Evolutionary conservation across 441 rosid genomes (phyloP).

Genomic region (Erodium texanum): DNA sequence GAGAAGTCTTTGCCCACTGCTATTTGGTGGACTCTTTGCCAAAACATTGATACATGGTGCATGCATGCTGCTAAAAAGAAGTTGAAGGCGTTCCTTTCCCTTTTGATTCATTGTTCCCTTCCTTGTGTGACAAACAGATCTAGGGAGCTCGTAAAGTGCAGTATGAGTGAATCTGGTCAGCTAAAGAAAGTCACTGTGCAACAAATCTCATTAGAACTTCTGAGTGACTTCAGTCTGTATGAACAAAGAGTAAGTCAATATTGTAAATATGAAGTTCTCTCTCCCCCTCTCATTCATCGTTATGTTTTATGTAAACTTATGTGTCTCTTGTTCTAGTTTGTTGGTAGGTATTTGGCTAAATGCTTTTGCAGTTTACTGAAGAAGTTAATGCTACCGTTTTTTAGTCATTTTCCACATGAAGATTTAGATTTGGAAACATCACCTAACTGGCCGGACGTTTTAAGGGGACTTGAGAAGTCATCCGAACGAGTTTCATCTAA

Average conservation of each 20-base stretch:
- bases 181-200: constrained; percentile 34
- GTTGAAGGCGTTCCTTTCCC: constrained; percentile 58
- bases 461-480: constrained; percentile 40
- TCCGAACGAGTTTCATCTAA: constrained; percentile 21
- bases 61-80: constrained; percentile 50
- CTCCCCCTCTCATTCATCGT: not conserved
- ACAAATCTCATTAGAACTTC: constrained; percentile 58
- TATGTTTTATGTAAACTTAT: not conserved
- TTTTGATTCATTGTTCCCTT: constrained; percentile 45
- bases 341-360: constrained; percentile 71
- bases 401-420: constrained; percentile 24
- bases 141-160: constrained; percentile 20
- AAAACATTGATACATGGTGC: constrained; percentile 75
- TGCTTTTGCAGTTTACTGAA: constrained; percentile 48
- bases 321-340: constrained; percentile 52
- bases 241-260: constrained; percentile 58
- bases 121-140: constrained; percentile 16
- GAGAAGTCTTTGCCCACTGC: constrained; percentile 53
- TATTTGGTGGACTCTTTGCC: constrained; percentile 69
- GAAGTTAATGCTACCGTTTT: constrained; percentile 31
- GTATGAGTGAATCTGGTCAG: constrained; percentile 24
- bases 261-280: too few relatives aligned
- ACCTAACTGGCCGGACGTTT: constrained; percentile 57
- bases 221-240: constrained; percentile 46
- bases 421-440: constrained; percentile 35